These are phyloP conservation scores for Globisporangium orthogonon DNA, from an alignment of 352 stramenopile genomes.

Conservation along the genomic window DNA sequence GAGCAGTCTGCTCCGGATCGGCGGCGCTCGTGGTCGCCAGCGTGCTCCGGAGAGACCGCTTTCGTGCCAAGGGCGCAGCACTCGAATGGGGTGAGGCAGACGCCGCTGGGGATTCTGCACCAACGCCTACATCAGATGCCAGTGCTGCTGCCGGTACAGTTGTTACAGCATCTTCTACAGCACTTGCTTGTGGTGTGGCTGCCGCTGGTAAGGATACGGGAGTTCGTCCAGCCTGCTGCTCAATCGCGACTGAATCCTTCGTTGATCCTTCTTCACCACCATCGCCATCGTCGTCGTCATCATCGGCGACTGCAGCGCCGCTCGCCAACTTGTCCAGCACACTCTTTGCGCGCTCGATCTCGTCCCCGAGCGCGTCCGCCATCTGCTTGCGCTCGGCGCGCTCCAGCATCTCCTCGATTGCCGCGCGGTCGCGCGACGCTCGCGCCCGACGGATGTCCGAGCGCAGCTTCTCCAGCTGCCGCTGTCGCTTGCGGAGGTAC, in stretches of 20 bases:
- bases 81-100: neutral
- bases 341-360: slow-evolving; percentile 35
- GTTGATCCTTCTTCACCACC: neutral
- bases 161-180: neutral
- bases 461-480: slow-evolving; percentile 68
- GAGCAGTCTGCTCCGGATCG: neutral
- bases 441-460: slow-evolving; percentile 34
- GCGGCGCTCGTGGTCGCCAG: neutral
- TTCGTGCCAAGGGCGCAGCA: neutral
- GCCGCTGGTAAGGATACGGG: neutral
- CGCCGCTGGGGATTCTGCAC: neutral
- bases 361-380: slow-evolving; percentile 48
- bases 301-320: neutral
- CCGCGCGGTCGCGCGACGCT: slow-evolving; percentile 25
- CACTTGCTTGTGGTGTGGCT: neutral
- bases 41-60: neutral
- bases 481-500: slow-evolving; percentile 71
- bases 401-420: slow-evolving; percentile 57
- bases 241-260: neutral
- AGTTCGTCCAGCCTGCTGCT: neutral
- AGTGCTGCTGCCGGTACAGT: neutral
- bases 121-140: neutral
- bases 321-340: slow-evolving; percentile 35
- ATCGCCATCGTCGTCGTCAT: neutral
- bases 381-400: slow-evolving; percentile 74